Conservation (phyloP, 2,329 filamentous ascomycete species). For the Alternaria sp. region DNA sequence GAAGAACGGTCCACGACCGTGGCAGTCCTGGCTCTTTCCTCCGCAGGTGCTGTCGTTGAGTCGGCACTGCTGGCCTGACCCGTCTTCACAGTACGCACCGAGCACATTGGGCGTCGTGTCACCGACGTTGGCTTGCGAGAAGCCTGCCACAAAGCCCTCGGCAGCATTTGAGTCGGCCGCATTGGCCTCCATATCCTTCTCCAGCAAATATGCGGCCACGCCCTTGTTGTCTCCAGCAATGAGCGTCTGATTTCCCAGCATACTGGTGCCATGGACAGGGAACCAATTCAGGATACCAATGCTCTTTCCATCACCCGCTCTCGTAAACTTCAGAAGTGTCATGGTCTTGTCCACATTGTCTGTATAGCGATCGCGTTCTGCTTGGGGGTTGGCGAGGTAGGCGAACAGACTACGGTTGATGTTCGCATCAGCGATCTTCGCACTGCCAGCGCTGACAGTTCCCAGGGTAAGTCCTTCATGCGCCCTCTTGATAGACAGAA, state of each 20-base stretch:
- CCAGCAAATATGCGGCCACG: slow-evolving; percentile 84
- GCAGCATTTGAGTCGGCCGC: slow-evolving; percentile 54
- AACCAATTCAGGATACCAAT: slow-evolving; percentile 90
- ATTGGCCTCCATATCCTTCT: slow-evolving; percentile 66
- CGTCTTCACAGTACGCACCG: slow-evolving; percentile 89
- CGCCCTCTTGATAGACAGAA: slow-evolving; percentile 81
- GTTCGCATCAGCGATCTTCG: slow-evolving; percentile 76
- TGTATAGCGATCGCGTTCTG: slow-evolving; percentile 74
- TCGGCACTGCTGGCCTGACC: slow-evolving; percentile 69
- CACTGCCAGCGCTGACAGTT: slow-evolving; percentile 72
- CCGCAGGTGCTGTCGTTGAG: slow-evolving; percentile 86
- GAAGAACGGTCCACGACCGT: slow-evolving; percentile 75
- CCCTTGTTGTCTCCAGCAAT: slow-evolving; percentile 97
- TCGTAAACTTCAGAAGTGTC: slow-evolving; percentile 79
- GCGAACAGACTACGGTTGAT: slow-evolving; percentile 89
- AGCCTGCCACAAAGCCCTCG: slow-evolving; percentile 82
- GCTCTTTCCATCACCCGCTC: slow-evolving; percentile 75
- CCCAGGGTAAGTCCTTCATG: slow-evolving; percentile 76
- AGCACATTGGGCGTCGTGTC: slow-evolving; percentile 89
- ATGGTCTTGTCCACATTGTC: slow-evolving; percentile 75
- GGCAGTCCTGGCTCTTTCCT: slow-evolving; percentile 72
- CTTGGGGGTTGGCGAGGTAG: slow-evolving; percentile 82
- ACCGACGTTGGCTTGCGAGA: slow-evolving; percentile 89
- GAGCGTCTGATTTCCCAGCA: slow-evolving; percentile 90
- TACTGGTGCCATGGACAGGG: slow-evolving; percentile 87